Evolutionary conservation across 2,329 filamentous ascomycete species (phyloP).

Genomic region (Penicillium sp.): DNA sequence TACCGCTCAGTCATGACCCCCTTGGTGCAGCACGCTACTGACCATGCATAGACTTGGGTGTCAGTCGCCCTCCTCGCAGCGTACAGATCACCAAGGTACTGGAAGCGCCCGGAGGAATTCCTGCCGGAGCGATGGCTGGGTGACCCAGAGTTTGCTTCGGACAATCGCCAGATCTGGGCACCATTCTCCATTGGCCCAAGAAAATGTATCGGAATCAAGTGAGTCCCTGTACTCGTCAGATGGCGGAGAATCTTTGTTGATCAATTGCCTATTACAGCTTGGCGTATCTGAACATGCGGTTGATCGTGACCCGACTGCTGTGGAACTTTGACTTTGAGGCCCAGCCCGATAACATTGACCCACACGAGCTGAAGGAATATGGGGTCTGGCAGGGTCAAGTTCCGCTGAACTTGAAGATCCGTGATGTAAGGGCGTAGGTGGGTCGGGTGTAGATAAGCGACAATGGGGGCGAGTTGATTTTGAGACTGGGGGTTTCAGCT

Average conservation of each 20-base stretch:
- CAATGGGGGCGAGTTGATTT: too few species aligned
- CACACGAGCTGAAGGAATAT: too few species aligned
- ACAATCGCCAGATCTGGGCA: slow-evolving; percentile 4
- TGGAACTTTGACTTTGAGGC: background rate
- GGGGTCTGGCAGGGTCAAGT: too few species aligned
- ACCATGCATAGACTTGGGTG: slow-evolving; percentile 9
- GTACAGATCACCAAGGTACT: slow-evolving; percentile 6
- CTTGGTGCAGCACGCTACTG: background rate
- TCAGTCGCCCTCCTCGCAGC: slow-evolving; percentile 7
- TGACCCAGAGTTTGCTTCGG: slow-evolving; percentile 4
- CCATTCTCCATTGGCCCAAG: slow-evolving; percentile 13
- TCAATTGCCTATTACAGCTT: background rate
- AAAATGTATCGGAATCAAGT: slow-evolving; percentile 6
- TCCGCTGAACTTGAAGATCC: too few species aligned
- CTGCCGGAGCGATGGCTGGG: slow-evolving; percentile 11
- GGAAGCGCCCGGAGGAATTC: slow-evolving; percentile 3
- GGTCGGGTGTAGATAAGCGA: too few species aligned
- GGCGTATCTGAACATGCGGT: background rate
- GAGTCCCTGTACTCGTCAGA: background rate
- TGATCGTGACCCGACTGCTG: background rate
- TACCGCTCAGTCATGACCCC: background rate
- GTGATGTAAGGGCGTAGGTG: too few species aligned
- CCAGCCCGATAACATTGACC: too few species aligned
- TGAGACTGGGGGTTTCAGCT: too few species aligned
- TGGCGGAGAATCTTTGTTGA: background rate